These are phyloP conservation scores for Trichoderma arundinaceum DNA, from an alignment of 2,329 filamentous ascomycete species.

Conservation along the genomic window DNA sequence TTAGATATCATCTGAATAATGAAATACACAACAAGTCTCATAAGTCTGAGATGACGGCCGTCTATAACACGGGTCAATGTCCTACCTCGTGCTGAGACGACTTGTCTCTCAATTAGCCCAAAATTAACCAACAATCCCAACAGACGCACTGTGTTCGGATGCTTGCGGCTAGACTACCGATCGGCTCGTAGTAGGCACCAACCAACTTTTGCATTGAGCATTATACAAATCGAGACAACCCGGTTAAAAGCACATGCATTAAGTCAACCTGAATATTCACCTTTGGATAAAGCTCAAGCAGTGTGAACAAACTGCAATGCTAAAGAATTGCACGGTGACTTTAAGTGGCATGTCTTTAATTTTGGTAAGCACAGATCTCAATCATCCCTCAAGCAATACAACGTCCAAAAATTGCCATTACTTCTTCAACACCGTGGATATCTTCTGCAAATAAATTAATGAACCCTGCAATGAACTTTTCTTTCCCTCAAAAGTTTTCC, in stretches of 20 bases:
- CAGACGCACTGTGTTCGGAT: not conserved
- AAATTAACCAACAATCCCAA: not conserved
- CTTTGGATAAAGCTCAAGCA: no score
- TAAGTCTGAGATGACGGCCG: no score
- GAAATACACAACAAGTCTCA: no score
- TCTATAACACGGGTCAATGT: no score
- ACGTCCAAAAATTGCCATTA: not conserved
- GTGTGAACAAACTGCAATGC: no score
- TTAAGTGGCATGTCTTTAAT: no score
- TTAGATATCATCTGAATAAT: no score
- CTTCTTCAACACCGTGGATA: not conserved
- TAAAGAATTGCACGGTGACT: no score
- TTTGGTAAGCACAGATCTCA: no score
- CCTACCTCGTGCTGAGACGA: not conserved
- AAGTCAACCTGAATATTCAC: not conserved
- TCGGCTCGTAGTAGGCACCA: not conserved
- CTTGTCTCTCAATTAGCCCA: not conserved
- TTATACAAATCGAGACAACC: conserved; percentile 1
- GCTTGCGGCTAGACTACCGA: conserved; percentile 17
- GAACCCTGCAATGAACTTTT: not conserved
- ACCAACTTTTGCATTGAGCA: not conserved
- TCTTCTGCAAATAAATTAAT: not conserved
- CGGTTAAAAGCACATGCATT: not conserved
- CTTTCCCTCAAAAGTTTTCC: not conserved
- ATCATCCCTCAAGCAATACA: no score